Percentiles rank a stretch among this genome's conserved stretches.
phyloP scores from a whole-genome alignment of 1,284 basidiomycete species.

The Ceratobasidium sp. region DNA sequence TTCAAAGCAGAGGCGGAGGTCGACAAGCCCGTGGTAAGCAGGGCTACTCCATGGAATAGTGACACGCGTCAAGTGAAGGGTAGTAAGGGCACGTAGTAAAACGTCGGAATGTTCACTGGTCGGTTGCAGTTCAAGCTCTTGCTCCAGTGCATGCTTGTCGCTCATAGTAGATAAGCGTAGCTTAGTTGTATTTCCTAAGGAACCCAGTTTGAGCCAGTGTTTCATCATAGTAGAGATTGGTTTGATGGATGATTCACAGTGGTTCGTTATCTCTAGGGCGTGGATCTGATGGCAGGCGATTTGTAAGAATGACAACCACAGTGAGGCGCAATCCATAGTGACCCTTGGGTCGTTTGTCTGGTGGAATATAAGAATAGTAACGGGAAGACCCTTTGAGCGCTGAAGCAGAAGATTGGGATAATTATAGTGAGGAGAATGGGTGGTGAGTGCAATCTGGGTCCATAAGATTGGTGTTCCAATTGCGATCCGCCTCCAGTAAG shows the following conservation, averaged over 20 bases:
- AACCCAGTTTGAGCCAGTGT: too few species aligned
- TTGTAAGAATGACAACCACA: too few species aligned
- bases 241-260: too few species aligned
- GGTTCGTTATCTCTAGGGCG: too few species aligned
- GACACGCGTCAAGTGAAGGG: not conserved
- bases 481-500: constrained; percentile 2
- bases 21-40: constrained; percentile 23
- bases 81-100: not conserved
- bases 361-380: too few species aligned
- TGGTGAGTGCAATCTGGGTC: not conserved
- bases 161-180: too few species aligned
- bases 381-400: not conserved
- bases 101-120: not conserved
- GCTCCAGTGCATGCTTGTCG: too few species aligned
- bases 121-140: too few species aligned
- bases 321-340: not conserved
- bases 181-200: too few species aligned
- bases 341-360: too few species aligned
- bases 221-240: too few species aligned
- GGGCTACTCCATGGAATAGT: constrained; percentile 10
- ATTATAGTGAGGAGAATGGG: not conserved
- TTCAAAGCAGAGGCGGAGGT: constrained; percentile 3
- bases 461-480: not conserved
- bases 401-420: not conserved
- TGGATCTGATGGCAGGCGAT: too few species aligned